Base-by-base conservation (phyloP, 108 stramenopile species). In the Skeletonema marinoi region DNA sequence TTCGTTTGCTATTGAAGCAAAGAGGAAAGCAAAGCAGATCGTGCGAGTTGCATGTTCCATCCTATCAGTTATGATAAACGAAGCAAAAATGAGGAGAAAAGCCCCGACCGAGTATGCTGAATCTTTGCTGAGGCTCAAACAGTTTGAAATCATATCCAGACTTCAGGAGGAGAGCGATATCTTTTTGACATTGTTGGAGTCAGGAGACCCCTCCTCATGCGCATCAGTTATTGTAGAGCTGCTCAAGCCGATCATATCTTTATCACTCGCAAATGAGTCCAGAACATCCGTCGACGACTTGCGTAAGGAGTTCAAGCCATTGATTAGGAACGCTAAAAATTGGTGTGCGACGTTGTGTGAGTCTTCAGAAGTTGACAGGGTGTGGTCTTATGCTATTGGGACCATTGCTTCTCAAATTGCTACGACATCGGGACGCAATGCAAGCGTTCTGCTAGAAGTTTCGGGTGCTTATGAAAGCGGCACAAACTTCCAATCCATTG, bases 351-450 rank as follows among this genome's bases (percentile, higher is more conserved):
- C 80, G 48, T 33, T 84, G 8, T 65, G 78, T 54, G 80, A 76
- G 30, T 54, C 50, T 60, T 66, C 71, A 3, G 13, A 79, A 25
- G 65, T 72, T 30, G 71, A 80, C 14, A 63, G 77, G 21, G 17
- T 79, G 3, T 87, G 86, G 86, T 85, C 73, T 32, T 35, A 62
- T 8, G 67, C 81, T 2, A 39, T 87, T 29, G 84, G 81, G 17
- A 54, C 38, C 8, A 59, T 51, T 19, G 77, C 81, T 6, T 75
- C 71, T 19, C 29, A 74, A 21, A 35, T 85, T 51, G 73, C 82
- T 9, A 69, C 38, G 65, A 74, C 58, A 25, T 68, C 70, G 76
- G 59, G 60, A 46, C 74, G 29, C 39, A 60, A 82, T 50, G 80
- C 75, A 30, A 76, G 83, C 62, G 68, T 75, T 38, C 44, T 87